Evolutionary conservation across 139 green algal species (phyloP), one percentile per base, ranked within the genome.

Genomic region (Tetradesmus obliquus): DNA sequence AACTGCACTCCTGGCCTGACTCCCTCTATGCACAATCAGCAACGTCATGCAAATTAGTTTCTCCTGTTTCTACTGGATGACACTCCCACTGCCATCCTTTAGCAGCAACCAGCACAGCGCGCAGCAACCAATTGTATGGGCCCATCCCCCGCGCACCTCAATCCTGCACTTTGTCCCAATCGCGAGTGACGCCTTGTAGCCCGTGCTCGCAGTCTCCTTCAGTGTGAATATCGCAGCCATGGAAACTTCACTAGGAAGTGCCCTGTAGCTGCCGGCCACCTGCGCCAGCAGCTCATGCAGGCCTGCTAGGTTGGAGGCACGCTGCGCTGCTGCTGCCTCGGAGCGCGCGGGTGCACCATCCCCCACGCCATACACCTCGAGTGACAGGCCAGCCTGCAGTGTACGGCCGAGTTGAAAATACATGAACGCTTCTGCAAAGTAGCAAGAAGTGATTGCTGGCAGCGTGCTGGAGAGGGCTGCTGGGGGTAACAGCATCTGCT

Each of bases 211-310:
- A 17, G 85, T 89, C 13, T 89, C 85, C 7, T 79, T 89, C 13
- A 79, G 76, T 9, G 66, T 55, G 55, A 90, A 90, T 53, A 90
- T 54, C 20, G 86, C 51, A 13, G 15, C n/a, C 71, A 83, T 83
- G 76, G 69, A 53, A 12, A 83, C 86, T 32, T 22, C 20, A 20
- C 58, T 53, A 2, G 71, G 53, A 12, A 90, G 8, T 5, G n/a
- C 86, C 20, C 72, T 71, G 53, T 84, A 90, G 17, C 20, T 90
- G 20, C 86, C 86, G 45, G 55, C 54, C 53, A 60, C 86, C 45
- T 89, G 84, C 5, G 84, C 60, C 55, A 90, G 55, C 69, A 90
- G 53, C 69, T 83, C 71, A 69, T 90, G 86, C 53, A 90, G 53
- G 2, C 71, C 86, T 2, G 22, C 20, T 3, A 90, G 71, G 55